These are phyloP conservation scores for Blastobotrys ciferrii DNA, from an alignment of 1,139 yeast genomes.

Conservation along the genomic window DNA sequence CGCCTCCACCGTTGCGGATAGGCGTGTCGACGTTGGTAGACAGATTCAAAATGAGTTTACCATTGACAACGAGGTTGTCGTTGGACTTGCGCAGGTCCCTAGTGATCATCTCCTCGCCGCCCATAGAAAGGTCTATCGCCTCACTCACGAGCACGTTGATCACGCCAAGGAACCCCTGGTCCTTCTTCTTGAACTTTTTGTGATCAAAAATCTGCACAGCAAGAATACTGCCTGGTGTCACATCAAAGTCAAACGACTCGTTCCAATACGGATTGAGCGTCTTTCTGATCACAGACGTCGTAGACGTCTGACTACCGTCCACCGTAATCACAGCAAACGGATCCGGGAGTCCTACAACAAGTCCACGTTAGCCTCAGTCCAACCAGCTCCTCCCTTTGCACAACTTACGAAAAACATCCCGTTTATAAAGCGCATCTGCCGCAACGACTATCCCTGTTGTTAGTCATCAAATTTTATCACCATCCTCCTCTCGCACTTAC, in stretches of 20 bases:
- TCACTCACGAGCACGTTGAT: conserved; percentile 90
- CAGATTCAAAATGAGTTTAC: conserved; percentile 69
- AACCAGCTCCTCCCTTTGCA: not conserved
- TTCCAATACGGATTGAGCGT: conserved; percentile 98
- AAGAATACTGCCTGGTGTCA: conserved; percentile 78
- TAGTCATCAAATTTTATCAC: conserved; percentile 2
- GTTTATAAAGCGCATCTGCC: conserved; percentile 90
- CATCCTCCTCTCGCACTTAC: conserved; percentile 10
- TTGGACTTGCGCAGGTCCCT: conserved; percentile 89
- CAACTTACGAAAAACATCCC: conserved; percentile 85
- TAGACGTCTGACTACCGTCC: conserved; percentile 94
- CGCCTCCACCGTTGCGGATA: conserved; percentile 44
- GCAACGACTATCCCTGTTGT: conserved; percentile 58
- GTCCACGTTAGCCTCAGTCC: no score
- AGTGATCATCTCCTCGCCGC: conserved; percentile 76
- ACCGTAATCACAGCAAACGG: conserved; percentile 97
- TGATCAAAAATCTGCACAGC: conserved; percentile 96
- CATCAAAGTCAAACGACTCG: conserved; percentile 77
- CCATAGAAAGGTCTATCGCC: conserved; percentile 68
- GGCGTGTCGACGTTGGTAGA: conserved; percentile 59
- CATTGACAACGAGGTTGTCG: conserved; percentile 88
- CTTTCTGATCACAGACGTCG: conserved; percentile 90
- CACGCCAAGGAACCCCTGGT: conserved; percentile 97
- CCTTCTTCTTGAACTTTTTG: conserved; percentile 95
- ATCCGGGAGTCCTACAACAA: conserved; percentile 62